Evolutionary conservation across 495 filamentous ascomycete genomes (phyloP), one percentile per base, ranked within the genome.

Genomic region (Penicillium maclennaniae): DNA sequence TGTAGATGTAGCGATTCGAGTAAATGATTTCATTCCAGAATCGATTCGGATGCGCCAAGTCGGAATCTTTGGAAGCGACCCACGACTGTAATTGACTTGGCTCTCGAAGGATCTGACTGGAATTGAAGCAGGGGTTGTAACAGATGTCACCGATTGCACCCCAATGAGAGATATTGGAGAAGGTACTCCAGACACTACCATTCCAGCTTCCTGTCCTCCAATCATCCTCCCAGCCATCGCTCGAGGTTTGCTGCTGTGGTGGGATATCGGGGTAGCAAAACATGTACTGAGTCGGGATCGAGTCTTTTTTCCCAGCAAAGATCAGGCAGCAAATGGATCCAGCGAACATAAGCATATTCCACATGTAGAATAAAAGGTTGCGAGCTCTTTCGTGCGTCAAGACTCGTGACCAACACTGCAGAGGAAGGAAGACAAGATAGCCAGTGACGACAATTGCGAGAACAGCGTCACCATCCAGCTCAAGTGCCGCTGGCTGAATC

Each of bases 401-500:
- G 6, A 63, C 50, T 1, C 69, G 61, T 4, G 69, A 72, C 67
- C 65, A 70, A 45, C 59, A 64, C 54, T 70, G 67, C 7, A 72
- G 51, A 3, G 69, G 69, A 6, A 72, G 54, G 39, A 72, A 72
- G 27, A 70, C 63, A 9, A 72, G 69, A 40, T 72, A 72, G 1
- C 65, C 67, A 3, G 69, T 72, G 25, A 72, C 60, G 3, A 72
- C 69, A 19, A 72, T 66, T 5, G 69, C 67, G 8, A 72, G 57
- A 1, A 72, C 63, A 6, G 69, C 69, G 49, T 72, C 67, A 1
- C 58, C 60, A 34, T 72, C 69, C 7, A 72, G 55, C 31, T 72
- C 69, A 1, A 66, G 38, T 6, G 69, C 57, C 12, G 51, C 66
- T 3, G 69, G 69, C 17, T 52, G 52, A 10, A 72, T 7, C 15